Evolutionary conservation across 1,139 yeast genomes (phyloP).

Genomic region (Kurtzmaniella quercitrusa): DNA sequence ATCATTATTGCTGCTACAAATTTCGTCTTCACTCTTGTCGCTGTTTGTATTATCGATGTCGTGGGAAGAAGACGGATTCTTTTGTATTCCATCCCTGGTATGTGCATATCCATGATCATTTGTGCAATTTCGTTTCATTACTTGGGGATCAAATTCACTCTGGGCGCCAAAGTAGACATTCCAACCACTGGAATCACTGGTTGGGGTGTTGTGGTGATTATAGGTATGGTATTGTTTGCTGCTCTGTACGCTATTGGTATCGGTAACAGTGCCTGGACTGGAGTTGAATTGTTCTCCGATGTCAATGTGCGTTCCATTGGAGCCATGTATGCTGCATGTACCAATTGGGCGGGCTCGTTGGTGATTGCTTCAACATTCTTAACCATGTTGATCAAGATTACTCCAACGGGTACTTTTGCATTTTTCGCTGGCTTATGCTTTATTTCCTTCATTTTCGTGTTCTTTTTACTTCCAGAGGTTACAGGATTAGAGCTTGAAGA

Average conservation of each 20-base stretch:
- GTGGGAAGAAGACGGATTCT: constrained; percentile 83
- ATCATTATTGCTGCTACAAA: constrained; percentile 89
- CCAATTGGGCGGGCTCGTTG: constrained; percentile 94
- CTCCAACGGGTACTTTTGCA: constrained; percentile 93
- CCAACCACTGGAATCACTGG: constrained; percentile 51
- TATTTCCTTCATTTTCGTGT: constrained; percentile 66
- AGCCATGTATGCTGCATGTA: constrained; percentile 85
- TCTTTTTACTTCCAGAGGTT: constrained; percentile 86
- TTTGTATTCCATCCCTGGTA: constrained; percentile 70
- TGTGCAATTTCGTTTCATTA: constrained; percentile 89
- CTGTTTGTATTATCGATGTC: constrained; percentile 77
- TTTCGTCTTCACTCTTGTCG: constrained; percentile 77
- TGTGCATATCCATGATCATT: constrained; percentile 69
- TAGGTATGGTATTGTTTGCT: constrained; percentile 55
- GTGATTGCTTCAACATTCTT: constrained; percentile 87
- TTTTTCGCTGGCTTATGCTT: constrained; percentile 81
- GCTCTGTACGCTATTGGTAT: constrained; percentile 91
- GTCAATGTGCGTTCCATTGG: constrained; percentile 86
- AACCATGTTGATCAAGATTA: constrained; percentile 88
- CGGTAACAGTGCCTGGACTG: constrained; percentile 98
- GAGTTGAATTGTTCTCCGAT: constrained; percentile 80
- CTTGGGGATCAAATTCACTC: constrained; percentile 55
- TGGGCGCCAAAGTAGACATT: constrained; percentile 40
- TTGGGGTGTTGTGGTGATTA: constrained; percentile 84
- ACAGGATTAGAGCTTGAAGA: constrained; percentile 89